A percentile compares a stretch with the other conserved stretches of the same genome.
phyloP scores from a whole-genome alignment of 2,329 filamentous ascomycete genomes.

The Paecilomyces formosus region DNA sequence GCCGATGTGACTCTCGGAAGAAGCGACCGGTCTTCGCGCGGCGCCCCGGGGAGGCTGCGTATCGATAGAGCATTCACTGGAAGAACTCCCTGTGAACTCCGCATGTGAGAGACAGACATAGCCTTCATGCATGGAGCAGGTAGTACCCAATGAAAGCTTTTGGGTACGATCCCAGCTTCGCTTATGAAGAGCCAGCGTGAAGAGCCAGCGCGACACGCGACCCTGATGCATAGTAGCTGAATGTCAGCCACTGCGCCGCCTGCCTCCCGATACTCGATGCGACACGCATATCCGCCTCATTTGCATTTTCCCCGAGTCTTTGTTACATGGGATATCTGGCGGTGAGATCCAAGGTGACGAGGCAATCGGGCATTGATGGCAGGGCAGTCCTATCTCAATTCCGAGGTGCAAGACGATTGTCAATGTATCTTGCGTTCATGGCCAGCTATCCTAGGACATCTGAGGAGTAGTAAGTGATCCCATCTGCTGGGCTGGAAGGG shows the following conservation, averaged over 20 bases:
- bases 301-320: not conserved
- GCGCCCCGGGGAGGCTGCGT: not conserved
- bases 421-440: not conserved
- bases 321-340: not conserved
- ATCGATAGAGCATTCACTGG: not conserved
- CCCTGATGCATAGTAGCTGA: not conserved
- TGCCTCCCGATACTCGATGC: not conserved
- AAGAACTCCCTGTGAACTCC: not conserved
- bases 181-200: not conserved
- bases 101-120: not conserved
- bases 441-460: not conserved
- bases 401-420: not conserved
- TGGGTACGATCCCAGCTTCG: not conserved
- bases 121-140: not conserved
- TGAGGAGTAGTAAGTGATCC: not conserved
- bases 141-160: not conserved
- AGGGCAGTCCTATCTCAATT: not conserved
- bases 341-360: not conserved
- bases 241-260: not conserved
- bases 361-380: not conserved
- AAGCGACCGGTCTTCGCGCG: not conserved
- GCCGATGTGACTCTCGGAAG: not conserved
- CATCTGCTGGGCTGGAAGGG: not conserved
- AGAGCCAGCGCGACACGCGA: not conserved
- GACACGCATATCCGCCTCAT: not conserved